Percentiles rank a stretch among this genome's conserved stretches.
phyloP scores from a whole-genome alignment of 352 stramenopile genomes.

The Aphanomyces astaci region DNA sequence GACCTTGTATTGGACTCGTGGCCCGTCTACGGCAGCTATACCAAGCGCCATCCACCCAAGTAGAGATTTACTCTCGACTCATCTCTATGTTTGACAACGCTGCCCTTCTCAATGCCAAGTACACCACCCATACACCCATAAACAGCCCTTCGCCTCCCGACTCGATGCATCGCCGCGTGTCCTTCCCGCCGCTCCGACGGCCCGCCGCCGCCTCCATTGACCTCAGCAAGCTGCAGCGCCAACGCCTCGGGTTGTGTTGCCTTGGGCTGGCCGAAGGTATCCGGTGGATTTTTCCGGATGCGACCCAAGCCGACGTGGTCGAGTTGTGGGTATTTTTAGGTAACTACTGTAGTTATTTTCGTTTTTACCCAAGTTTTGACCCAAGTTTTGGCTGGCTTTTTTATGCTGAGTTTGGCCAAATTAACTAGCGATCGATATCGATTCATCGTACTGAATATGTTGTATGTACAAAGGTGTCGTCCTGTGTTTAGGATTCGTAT shows the following conservation, averaged over 20 bases:
- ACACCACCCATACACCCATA: conserved; percentile 2
- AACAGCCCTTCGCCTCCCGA: no score
- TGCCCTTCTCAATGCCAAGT: conserved; percentile 16
- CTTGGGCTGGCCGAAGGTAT: conserved; percentile 11
- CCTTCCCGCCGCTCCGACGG: neutral
- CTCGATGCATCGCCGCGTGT: neutral
- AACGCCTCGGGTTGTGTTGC: conserved; percentile 4
- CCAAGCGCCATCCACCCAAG: neutral
- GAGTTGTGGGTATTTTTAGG: conserved; percentile 18
- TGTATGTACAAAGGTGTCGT: no score
- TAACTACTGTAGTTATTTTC: no score
- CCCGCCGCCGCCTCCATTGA: neutral
- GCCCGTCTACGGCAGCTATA: conserved; percentile 1
- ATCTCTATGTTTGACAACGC: conserved; percentile 22
- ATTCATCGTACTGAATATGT: no score
- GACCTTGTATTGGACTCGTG: neutral
- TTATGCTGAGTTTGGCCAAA: neutral
- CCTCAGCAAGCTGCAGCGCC: neutral
- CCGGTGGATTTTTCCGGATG: conserved; percentile 14
- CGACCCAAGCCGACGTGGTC: neutral
- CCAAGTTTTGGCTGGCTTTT: neutral
- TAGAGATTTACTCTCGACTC: conserved; percentile 10
- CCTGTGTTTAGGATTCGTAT: no score
- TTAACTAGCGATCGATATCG: no score
- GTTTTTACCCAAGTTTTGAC: no score